These are phyloP conservation scores for Allomyces macrogynus DNA, from an alignment of 192 early-diverging fungal genomes.

Conservation along the genomic window DNA sequence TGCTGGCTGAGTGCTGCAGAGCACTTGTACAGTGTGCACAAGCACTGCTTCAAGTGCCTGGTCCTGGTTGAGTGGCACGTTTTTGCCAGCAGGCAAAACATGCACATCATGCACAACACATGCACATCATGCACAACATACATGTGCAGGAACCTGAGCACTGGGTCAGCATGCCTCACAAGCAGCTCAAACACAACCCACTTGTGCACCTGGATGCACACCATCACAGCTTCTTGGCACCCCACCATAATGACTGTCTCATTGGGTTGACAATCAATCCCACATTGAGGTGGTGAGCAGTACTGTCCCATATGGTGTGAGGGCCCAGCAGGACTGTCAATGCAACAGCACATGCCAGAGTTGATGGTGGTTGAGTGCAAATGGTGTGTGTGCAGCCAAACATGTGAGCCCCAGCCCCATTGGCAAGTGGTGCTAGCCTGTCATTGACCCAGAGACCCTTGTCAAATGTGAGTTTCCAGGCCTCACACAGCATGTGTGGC, in stretches of 20 bases:
- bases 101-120: too few species aligned
- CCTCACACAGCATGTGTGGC: slow-evolving; percentile 19
- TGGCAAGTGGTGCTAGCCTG: slow-evolving; percentile 4
- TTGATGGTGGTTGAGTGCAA: neutral
- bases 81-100: neutral
- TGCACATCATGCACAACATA: neutral
- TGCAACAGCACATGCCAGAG: neutral
- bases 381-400: neutral
- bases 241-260: neutral
- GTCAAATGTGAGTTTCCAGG: slow-evolving; percentile 11
- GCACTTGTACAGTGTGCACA: too few species aligned
- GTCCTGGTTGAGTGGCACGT: neutral
- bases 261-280: neutral
- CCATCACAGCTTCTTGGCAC: neutral
- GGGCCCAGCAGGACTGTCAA: neutral
- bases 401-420: neutral
- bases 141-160: neutral
- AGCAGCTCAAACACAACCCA: neutral
- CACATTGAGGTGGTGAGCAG: neutral
- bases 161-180: neutral
- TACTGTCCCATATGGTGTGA: neutral
- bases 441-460: slow-evolving; percentile 16
- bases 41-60: neutral
- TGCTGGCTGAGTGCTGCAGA: too few species aligned
- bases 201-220: neutral